These are phyloP conservation scores for Cyberlindnera bimundalis DNA, from an alignment of 805 yeast genomes.

Conservation along the genomic window DNA sequence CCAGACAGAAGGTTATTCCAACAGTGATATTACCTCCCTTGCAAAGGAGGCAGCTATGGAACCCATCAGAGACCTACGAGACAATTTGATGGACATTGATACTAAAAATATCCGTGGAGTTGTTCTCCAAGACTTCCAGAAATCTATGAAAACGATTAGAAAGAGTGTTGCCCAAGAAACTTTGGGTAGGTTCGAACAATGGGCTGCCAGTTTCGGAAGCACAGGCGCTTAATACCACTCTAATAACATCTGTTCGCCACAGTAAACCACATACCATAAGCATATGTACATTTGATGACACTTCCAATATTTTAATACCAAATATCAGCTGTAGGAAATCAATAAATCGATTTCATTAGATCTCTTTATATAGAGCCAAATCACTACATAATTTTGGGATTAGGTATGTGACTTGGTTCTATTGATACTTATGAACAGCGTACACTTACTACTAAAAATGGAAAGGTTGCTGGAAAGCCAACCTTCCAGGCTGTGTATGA, in stretches of 20 bases:
- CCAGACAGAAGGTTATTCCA: conserved; percentile 82
- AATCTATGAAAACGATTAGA: conserved; percentile 72
- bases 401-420: too few relatives aligned
- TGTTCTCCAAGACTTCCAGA: conserved; percentile 65
- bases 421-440: too few relatives aligned
- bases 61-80: conserved; percentile 87
- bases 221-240: conserved; percentile 62
- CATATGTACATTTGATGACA: not conserved
- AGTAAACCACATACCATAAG: not conserved
- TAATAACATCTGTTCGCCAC: not conserved
- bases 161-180: conserved; percentile 90
- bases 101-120: conserved; percentile 79
- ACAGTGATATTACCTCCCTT: conserved; percentile 87
- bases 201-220: conserved; percentile 87
- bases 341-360: too few relatives aligned
- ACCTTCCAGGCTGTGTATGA: too few relatives aligned
- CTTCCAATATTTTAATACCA: too few relatives aligned
- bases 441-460: too few relatives aligned
- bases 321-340: too few relatives aligned
- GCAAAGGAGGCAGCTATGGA: conserved; percentile 99
- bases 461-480: too few relatives aligned
- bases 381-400: too few relatives aligned
- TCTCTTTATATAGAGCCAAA: too few relatives aligned
- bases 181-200: conserved; percentile 71
- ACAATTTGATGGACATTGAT: conserved; percentile 62